phyloP scores from a whole-genome alignment of 306 rosid species.

The Notholithocarpus densiflorus region DNA sequence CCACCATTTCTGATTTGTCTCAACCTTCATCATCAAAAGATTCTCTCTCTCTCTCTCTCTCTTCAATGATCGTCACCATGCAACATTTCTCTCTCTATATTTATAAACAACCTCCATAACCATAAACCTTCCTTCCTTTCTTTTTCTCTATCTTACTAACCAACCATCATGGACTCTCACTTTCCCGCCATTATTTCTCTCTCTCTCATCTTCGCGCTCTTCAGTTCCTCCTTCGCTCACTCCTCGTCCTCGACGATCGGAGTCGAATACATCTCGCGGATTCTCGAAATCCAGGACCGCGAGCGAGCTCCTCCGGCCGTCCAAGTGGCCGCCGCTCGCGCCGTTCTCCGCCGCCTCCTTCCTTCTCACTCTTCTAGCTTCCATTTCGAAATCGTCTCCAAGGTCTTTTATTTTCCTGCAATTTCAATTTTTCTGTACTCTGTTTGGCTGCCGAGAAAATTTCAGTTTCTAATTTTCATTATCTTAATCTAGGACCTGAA shows the following conservation, averaged over 20 bases:
- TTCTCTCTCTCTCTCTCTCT: not conserved
- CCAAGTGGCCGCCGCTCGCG: slow-evolving; percentile 72
- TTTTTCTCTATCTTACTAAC: not conserved
- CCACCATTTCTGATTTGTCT: slow-evolving; percentile 12
- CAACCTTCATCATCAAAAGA: not conserved
- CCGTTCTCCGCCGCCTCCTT: slow-evolving; percentile 63
- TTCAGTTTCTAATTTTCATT: not conserved
- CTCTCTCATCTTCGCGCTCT: slow-evolving; percentile 8
- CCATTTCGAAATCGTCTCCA: slow-evolving; percentile 58
- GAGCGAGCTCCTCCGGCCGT: slow-evolving; percentile 53
- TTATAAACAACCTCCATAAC: not conserved
- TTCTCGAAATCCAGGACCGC: slow-evolving; percentile 65
- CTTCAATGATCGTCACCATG: not conserved
- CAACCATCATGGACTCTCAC: slow-evolving; percentile 24
- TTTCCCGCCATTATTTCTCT: slow-evolving; percentile 40
- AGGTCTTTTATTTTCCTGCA: slow-evolving; percentile 21
- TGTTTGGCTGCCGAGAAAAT: not conserved
- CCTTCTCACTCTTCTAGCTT: slow-evolving; percentile 69
- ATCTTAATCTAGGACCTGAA: not conserved
- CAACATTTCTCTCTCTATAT: not conserved
- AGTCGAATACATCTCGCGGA: slow-evolving; percentile 48
- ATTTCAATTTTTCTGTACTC: not conserved
- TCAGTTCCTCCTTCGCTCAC: not conserved
- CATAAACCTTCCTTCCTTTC: not conserved
- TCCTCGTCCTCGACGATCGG: slow-evolving; percentile 48